Base-by-base conservation (phyloP, 495 filamentous ascomycete species). In the Xylaria bambusicola region DNA sequence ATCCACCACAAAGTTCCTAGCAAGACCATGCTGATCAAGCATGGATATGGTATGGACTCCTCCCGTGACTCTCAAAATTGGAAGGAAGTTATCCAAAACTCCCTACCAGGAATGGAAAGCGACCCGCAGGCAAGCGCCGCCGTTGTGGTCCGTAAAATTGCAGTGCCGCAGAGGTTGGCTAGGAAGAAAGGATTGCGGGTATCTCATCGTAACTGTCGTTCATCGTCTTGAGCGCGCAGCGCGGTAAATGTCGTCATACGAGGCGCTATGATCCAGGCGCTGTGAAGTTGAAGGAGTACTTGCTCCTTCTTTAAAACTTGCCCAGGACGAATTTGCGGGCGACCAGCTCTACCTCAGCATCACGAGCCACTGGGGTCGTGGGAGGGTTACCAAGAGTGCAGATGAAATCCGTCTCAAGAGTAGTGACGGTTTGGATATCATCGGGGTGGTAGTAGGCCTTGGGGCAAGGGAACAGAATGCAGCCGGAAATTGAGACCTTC, bases 391-490 rank as follows among this genome's bases (percentile, higher is more conserved):
- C 76, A 5, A 80, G 69, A 54, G 75, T 77, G 60, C 68, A 70
- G 52, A 73, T 58, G 36, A 79, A 65, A 51, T 80, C 69, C 0
- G 57, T 61, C 64, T 71, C 65, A 6, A 21, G 17, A 53, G 77
- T 77, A 26, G 69, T 56, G 60, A 74, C 71, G 49, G 81, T 83
- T 64, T 79, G 75, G 52, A 74, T 46, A 55, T 83, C 80, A 21
- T 82, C 66, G 23, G 76, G 73, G n/a, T 59, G 38, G 71, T 80
- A 78, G 71, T 83, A 83, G 44, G 75, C 77, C 44, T 69, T 72
- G 49, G 62, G 45, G 71, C 81, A 83, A 29, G 76, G 77, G 69
- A 79, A 82, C 21, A 45, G 20, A 20, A 68, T 57, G 67, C 81
- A 83, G 46, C 81, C 81, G 4, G 79, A 80, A 38, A 71, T 45